A percentile compares a stretch with the other conserved stretches of the same genome.
Evolutionary conservation across 2,329 filamentous ascomycete species (phyloP).

Genomic region (Helotiales sp.): DNA sequence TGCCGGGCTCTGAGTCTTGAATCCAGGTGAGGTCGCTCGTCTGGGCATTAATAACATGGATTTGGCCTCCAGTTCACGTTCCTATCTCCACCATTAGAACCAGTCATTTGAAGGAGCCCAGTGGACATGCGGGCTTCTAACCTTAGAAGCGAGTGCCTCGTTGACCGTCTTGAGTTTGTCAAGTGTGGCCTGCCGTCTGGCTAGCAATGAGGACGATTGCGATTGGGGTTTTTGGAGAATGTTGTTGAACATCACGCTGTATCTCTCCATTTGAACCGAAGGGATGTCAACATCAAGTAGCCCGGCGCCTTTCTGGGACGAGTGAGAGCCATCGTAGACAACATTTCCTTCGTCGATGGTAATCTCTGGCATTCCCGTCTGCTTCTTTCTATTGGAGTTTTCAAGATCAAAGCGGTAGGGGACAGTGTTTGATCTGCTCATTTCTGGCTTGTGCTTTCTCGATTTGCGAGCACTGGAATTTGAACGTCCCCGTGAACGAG

Average conservation of each 20-base stretch:
- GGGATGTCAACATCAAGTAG: slow-evolving; percentile 82
- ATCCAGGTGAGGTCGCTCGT: slow-evolving; percentile 56
- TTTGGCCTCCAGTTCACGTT: slow-evolving; percentile 44
- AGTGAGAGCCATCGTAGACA: slow-evolving; percentile 5
- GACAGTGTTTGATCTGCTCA: slow-evolving; percentile 38
- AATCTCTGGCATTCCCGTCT: slow-evolving; percentile 31
- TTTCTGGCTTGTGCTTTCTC: slow-evolving; percentile 33
- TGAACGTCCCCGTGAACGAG: slow-evolving; percentile 31
- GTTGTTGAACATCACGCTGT: slow-evolving; percentile 90
- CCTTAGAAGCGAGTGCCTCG: slow-evolving; percentile 49
- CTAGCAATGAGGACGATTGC: slow-evolving; percentile 49
- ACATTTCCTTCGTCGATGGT: slow-evolving; percentile 33
- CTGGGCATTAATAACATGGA: slow-evolving; percentile 43
- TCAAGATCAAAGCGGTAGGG: slow-evolving; percentile 33
- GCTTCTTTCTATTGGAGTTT: slow-evolving; percentile 22
- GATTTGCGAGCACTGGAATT: slow-evolving; percentile 33
- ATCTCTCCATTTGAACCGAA: slow-evolving; percentile 79
- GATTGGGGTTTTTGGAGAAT: slow-evolving; percentile 58
- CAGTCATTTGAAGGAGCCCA: slow-evolving; percentile 16
- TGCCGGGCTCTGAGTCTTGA: slow-evolving; percentile 49
- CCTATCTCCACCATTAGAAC: slow-evolving; percentile 39
- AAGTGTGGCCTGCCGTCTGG: slow-evolving; percentile 62
- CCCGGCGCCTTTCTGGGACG: slow-evolving; percentile 34
- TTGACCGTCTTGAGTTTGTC: slow-evolving; percentile 61
- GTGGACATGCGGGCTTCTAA: slow-evolving; percentile 28